Conservation (phyloP, 2,329 filamentous ascomycete genomes). For the Xylaria sp. region DNA sequence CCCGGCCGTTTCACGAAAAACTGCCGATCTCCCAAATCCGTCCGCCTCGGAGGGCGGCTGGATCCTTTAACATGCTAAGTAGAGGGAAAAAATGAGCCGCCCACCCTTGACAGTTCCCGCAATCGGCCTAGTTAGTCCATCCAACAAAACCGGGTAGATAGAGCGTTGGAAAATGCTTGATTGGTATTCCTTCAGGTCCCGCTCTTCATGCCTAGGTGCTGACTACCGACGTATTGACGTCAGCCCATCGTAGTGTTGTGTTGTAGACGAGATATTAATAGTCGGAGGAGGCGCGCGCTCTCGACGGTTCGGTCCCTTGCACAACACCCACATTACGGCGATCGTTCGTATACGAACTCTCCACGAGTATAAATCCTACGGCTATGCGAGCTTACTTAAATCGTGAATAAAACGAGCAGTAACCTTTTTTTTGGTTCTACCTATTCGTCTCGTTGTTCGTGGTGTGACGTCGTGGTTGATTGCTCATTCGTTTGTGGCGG, state of each 20-base stretch:
- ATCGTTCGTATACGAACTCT: constrained; percentile 11
- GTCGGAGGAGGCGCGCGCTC: neutral
- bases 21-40: constrained; percentile 1
- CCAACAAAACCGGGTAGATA: neutral
- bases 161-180: neutral
- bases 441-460: too few species aligned
- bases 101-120: neutral
- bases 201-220: neutral
- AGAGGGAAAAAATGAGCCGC: too few species aligned
- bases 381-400: too few species aligned
- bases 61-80: neutral
- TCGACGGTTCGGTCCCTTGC: constrained; percentile 4
- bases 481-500: too few species aligned
- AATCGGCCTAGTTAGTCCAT: neutral
- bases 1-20: neutral
- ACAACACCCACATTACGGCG: neutral
- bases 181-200: neutral
- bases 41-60: neutral
- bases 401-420: too few species aligned
- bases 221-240: neutral
- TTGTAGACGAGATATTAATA: neutral
- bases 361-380: too few species aligned
- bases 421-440: too few species aligned
- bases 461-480: too few species aligned
- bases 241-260: neutral